A percentile compares a stretch with the other conserved stretches of the same genome.
phyloP scores from a whole-genome alignment of 129 eudicot species.

The Kitagawia praeruptora region DNA sequence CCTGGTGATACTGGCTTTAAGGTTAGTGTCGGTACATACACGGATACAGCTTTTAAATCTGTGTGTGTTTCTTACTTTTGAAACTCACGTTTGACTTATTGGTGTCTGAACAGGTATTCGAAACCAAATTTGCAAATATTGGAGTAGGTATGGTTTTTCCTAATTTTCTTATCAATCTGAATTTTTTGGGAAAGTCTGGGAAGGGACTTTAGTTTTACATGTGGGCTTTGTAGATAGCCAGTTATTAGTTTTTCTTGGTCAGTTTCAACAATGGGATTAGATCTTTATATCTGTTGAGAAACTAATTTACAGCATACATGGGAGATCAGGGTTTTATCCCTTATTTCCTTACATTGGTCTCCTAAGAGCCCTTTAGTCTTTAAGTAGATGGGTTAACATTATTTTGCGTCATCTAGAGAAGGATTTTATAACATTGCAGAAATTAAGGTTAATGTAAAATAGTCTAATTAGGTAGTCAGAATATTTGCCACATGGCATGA shows the following conservation, averaged over 20 bases:
- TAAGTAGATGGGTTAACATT: not conserved
- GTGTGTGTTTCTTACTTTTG: not conserved
- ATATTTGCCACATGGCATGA: not conserved
- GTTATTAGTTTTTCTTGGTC: not conserved
- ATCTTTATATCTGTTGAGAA: not conserved
- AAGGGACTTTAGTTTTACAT: not conserved
- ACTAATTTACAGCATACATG: not conserved
- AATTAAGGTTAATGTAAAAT: not conserved
- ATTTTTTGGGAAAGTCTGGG: not conserved
- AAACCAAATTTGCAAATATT: slow-evolving; percentile 86
- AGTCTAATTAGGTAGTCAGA: not conserved
- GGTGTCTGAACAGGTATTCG: slow-evolving; percentile 58
- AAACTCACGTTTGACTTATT: slow-evolving; percentile 16
- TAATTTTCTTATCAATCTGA: not conserved
- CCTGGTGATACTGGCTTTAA: slow-evolving; percentile 99
- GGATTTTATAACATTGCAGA: not conserved
- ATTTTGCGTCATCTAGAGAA: not conserved
- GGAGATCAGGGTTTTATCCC: not conserved
- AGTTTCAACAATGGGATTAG: not conserved
- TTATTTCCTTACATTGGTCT: not conserved
- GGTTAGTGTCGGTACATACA: slow-evolving; percentile 32
- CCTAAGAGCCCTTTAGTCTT: not conserved
- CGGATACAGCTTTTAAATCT: not conserved
- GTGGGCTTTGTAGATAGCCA: not conserved
- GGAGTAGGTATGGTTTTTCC: slow-evolving; percentile 73